Evolutionary conservation across 352 stramenopile species (phyloP).

Genomic region (Globisporangium uncinulatum): DNA sequence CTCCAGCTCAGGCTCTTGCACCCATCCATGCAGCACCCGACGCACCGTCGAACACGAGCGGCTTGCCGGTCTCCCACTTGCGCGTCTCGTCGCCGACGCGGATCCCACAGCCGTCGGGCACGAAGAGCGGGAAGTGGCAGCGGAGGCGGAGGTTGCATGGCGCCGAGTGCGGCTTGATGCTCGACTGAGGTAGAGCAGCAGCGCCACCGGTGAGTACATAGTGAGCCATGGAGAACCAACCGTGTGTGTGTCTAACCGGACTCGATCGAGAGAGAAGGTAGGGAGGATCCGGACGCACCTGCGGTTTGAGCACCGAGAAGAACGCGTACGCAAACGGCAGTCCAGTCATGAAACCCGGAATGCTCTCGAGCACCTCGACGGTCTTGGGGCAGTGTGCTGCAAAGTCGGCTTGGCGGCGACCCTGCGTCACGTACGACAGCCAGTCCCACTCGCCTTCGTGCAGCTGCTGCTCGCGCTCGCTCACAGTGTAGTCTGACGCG

Average conservation of each 20-base stretch:
- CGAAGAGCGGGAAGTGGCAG: conserved; percentile 93
- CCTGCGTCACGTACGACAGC: conserved; percentile 81
- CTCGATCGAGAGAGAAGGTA: background rate
- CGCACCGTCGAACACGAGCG: conserved; percentile 78
- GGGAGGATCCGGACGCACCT: conserved; percentile 26
- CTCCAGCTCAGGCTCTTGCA: too few species aligned
- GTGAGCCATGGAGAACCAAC: too few species aligned
- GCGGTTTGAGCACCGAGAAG: conserved; percentile 92
- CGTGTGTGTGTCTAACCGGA: too few species aligned
- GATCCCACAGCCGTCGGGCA: conserved; percentile 88
- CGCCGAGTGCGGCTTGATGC: conserved; percentile 90
- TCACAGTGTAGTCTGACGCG: conserved; percentile 53
- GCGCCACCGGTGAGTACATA: too few species aligned
- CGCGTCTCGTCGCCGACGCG: conserved; percentile 84
- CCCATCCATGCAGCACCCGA: too few species aligned
- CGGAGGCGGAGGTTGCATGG: conserved; percentile 95
- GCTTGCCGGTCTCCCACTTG: conserved; percentile 74
- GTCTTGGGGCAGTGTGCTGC: conserved; percentile 58
- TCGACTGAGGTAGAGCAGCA: conserved; percentile 34
- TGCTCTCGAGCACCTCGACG: conserved; percentile 62
- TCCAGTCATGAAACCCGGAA: conserved; percentile 80
- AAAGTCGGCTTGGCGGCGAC: conserved; percentile 58
- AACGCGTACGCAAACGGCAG: conserved; percentile 95
- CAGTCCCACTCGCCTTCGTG: conserved; percentile 93
- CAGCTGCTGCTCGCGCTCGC: conserved; percentile 70